phyloP scores from a whole-genome alignment of 1,284 basidiomycete species.

The Trichosporon ovoides region DNA sequence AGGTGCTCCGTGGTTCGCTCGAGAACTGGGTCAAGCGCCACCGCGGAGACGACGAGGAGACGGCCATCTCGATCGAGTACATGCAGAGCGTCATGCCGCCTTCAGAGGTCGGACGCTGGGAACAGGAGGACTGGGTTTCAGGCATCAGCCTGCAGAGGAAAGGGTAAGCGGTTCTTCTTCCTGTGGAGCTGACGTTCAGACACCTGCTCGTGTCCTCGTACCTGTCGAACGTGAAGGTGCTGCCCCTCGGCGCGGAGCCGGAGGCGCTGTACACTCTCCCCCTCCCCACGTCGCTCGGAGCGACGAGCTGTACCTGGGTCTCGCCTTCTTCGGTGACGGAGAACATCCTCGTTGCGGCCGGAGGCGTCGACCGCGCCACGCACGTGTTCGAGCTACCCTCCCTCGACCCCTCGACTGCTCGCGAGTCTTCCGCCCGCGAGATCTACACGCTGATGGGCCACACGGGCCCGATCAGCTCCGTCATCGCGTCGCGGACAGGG shows the following conservation, averaged over 20 bases:
- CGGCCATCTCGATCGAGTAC: slow-evolving; percentile 89
- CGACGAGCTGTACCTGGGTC: slow-evolving; percentile 66
- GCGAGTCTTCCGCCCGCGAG: slow-evolving; percentile 53
- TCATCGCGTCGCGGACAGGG: slow-evolving; percentile 57
- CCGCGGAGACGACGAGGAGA: slow-evolving; percentile 63
- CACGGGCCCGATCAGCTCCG: slow-evolving; percentile 64
- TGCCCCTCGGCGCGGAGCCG: slow-evolving; percentile 52
- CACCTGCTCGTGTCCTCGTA: slow-evolving; percentile 75
- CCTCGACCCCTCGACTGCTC: slow-evolving; percentile 37
- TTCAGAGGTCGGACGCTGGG: slow-evolving; percentile 68
- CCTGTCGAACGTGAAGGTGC: slow-evolving; percentile 67
- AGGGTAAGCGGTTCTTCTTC: slow-evolving; percentile 55
- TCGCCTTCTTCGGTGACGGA: slow-evolving; percentile 44
- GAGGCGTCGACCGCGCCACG: slow-evolving; percentile 74
- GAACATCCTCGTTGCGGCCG: slow-evolving; percentile 61
- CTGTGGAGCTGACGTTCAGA: slow-evolving; percentile 43
- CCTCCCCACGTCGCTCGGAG: slow-evolving; percentile 52
- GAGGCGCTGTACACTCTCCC: slow-evolving; percentile 40
- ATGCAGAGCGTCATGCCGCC: slow-evolving; percentile 88
- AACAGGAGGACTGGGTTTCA: slow-evolving; percentile 93
- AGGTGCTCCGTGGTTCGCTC: slow-evolving; percentile 69
- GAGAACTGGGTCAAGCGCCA: slow-evolving; percentile 71
- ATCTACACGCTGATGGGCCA: slow-evolving; percentile 63
- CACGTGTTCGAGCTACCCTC: slow-evolving; percentile 58
- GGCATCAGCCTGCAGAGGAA: slow-evolving; percentile 64